Conservation (phyloP, 768 basidiomycete species). For the Mycena albidolilacea region DNA sequence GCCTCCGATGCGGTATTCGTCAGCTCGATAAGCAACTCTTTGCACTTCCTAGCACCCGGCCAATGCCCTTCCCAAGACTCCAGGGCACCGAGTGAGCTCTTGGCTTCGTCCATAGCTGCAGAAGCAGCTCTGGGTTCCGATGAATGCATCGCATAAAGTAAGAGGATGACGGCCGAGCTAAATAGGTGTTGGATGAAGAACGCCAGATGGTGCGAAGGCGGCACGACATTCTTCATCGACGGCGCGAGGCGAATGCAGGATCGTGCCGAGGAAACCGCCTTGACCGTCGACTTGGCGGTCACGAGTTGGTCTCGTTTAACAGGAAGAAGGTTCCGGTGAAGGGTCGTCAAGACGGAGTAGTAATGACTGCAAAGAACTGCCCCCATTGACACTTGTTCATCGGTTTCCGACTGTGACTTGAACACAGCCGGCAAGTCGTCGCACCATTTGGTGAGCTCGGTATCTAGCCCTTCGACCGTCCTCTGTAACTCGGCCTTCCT, state of each 20-base stretch:
- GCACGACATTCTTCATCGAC: conserved; percentile 87
- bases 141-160: conserved; percentile 90
- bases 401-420: conserved; percentile 80
- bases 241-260: conserved; percentile 89
- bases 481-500: conserved; percentile 83
- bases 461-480: conserved; percentile 84
- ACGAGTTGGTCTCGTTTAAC: conserved; percentile 80
- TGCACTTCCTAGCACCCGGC: conserved; percentile 92
- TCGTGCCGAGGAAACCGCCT: conserved; percentile 88
- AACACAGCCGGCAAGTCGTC: conserved; percentile 81
- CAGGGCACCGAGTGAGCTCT: conserved; percentile 76
- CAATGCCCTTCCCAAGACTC: conserved; percentile 89
- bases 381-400: conserved; percentile 89
- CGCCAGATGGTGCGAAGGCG: conserved; percentile 88
- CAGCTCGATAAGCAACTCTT: conserved; percentile 81
- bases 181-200: conserved; percentile 93
- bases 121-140: conserved; percentile 74
- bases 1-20: conserved; percentile 80
- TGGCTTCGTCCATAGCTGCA: conserved; percentile 88
- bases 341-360: conserved; percentile 88
- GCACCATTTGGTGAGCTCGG: conserved; percentile 86
- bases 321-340: conserved; percentile 91
- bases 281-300: conserved; percentile 78
- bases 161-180: conserved; percentile 88
- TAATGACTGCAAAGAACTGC: conserved; percentile 91